These are phyloP conservation scores for Lycium barbarum DNA, from an alignment of 257 asterid genomes.

Conservation along the genomic window DNA sequence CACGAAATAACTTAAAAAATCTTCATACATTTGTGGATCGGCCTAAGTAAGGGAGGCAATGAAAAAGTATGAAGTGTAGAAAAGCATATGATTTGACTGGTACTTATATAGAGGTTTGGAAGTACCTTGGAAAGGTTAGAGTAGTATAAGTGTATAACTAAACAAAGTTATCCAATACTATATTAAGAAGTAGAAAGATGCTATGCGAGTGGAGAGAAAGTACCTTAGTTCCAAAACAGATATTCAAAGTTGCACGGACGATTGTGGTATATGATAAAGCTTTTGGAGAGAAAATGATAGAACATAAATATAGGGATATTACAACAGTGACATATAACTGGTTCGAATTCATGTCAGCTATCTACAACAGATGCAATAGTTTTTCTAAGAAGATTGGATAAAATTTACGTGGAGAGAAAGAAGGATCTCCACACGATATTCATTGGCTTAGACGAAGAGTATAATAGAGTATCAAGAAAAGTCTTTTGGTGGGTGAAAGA, in stretches of 20 bases:
- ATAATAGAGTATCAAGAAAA: background rate
- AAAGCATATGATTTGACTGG: background rate
- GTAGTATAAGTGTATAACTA: background rate
- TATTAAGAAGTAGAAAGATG: background rate
- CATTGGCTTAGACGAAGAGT: background rate
- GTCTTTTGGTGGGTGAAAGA: background rate
- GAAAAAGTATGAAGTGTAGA: background rate
- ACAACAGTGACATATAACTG: background rate
- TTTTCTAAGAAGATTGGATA: conserved; percentile 2
- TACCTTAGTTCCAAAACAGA: background rate
- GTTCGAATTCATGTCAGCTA: background rate
- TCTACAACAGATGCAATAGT: background rate
- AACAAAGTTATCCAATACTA: background rate
- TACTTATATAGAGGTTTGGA: background rate
- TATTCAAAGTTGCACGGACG: background rate
- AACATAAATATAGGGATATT: background rate
- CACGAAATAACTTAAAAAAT: background rate
- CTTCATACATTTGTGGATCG: background rate
- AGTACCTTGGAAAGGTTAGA: background rate
- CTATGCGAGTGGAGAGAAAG: background rate
- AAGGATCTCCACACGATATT: background rate
- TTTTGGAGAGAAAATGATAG: background rate
- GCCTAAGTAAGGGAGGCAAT: background rate
- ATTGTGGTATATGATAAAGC: background rate
- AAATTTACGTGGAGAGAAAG: background rate